phyloP scores from a whole-genome alignment of 805 yeast species.

The Torulaspora quercuum region DNA sequence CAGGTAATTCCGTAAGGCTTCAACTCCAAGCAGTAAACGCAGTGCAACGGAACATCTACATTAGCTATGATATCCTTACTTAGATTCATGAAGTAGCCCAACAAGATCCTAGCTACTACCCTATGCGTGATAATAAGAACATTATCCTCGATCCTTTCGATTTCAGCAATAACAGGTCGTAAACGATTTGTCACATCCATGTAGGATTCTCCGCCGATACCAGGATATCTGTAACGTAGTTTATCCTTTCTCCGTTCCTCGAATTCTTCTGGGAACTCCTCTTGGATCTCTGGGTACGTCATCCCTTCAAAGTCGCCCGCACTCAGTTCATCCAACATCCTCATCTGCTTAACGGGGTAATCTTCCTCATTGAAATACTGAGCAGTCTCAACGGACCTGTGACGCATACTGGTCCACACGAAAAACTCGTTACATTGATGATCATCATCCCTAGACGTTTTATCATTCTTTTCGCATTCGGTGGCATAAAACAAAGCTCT shows the following conservation, averaged over 20 bases:
- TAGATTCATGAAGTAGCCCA: slow-evolving; percentile 86
- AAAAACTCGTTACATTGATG: slow-evolving; percentile 63
- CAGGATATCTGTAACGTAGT: slow-evolving; percentile 87
- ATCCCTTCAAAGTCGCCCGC: slow-evolving; percentile 91
- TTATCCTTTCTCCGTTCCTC: slow-evolving; percentile 72
- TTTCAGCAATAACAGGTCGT: slow-evolving; percentile 85
- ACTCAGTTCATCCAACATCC: slow-evolving; percentile 90
- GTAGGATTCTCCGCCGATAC: slow-evolving; percentile 95
- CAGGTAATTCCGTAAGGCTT: slow-evolving; percentile 96
- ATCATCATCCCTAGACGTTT: slow-evolving; percentile 31
- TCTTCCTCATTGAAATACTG: slow-evolving; percentile 67
- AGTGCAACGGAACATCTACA: slow-evolving; percentile 88
- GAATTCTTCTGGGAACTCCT: slow-evolving; percentile 71
- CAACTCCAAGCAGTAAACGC: slow-evolving; percentile 84
- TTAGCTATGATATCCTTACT: slow-evolving; percentile 78
- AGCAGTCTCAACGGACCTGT: slow-evolving; percentile 75
- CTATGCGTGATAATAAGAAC: slow-evolving; percentile 81
- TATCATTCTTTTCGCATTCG: slow-evolving; percentile 44
- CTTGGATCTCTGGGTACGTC: slow-evolving; percentile 84
- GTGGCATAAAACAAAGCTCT: slow-evolving; percentile 61
- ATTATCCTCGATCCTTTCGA: slow-evolving; percentile 88
- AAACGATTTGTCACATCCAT: slow-evolving; percentile 88
- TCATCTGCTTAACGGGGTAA: slow-evolving; percentile 79
- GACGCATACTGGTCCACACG: slow-evolving; percentile 90
- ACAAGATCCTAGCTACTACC: slow-evolving; percentile 80